Evolutionary conservation across 495 filamentous ascomycete species (phyloP).

Genomic region (Neurospora sp.): DNA sequence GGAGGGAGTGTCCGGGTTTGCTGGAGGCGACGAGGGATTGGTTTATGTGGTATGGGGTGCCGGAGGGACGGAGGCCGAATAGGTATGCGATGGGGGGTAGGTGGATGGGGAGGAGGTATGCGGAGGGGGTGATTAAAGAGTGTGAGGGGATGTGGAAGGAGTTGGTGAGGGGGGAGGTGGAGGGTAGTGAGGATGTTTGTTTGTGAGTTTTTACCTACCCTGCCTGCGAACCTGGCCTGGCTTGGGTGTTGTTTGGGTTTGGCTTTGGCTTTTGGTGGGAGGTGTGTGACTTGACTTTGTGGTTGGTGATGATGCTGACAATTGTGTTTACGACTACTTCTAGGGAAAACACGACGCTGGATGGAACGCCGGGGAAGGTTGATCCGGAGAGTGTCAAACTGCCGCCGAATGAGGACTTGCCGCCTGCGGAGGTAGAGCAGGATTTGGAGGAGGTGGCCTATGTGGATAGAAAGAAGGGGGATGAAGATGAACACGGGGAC

Average conservation of each 20-base stretch:
- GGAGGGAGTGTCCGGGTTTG: constrained; percentile 16
- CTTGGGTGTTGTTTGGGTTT: not conserved
- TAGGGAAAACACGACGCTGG: constrained; percentile 17
- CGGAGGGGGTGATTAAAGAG: constrained; percentile 7
- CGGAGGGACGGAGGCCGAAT: constrained; percentile 9
- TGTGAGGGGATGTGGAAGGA: constrained; percentile 11
- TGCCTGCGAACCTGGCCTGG: too few species aligned
- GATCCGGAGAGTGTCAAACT: constrained; percentile 12
- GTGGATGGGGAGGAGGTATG: constrained; percentile 7
- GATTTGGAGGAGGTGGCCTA: constrained; percentile 11
- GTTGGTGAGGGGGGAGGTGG: constrained; percentile 10
- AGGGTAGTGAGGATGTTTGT: constrained; percentile 3
- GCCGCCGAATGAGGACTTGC: constrained; percentile 12
- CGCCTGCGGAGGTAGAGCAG: constrained; percentile 8
- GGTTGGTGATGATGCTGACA: not conserved
- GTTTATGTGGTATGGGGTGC: constrained; percentile 17
- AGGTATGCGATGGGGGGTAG: constrained; percentile 9
- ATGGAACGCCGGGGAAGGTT: constrained; percentile 11
- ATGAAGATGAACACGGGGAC: not conserved
- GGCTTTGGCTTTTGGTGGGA: too few species aligned
- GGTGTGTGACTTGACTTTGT: too few species aligned
- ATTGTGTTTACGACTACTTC: too few species aligned
- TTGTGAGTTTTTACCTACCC: constrained; percentile 3
- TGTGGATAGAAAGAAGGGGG: not conserved
- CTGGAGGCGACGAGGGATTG: constrained; percentile 18